Conservation (phyloP, 1,284 basidiomycete genomes). For the Puccinia brachypodii region DNA sequence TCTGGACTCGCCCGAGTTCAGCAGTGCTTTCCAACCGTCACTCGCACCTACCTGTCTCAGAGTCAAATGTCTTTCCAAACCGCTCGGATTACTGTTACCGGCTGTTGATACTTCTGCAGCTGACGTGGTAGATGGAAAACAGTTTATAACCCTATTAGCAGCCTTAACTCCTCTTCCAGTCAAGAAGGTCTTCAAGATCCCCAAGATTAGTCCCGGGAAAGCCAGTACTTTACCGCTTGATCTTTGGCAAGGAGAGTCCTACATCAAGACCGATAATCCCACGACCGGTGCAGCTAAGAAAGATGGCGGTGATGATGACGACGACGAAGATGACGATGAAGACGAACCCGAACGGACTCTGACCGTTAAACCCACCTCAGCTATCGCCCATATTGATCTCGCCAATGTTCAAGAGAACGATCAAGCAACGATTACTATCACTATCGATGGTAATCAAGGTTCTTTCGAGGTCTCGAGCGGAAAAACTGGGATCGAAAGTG, state of each 20-base stretch:
- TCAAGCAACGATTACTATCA: slow-evolving; percentile 12
- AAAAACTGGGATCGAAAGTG: slow-evolving; percentile 29
- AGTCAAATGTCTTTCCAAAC: slow-evolving; percentile 65
- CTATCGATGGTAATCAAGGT: slow-evolving; percentile 38
- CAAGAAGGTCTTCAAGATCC: slow-evolving; percentile 69
- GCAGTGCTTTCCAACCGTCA: slow-evolving; percentile 54
- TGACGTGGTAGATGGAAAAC: slow-evolving; percentile 61
- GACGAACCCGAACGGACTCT: slow-evolving; percentile 65
- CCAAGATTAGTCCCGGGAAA: slow-evolving; percentile 66
- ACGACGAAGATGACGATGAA: slow-evolving; percentile 55
- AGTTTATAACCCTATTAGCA: slow-evolving; percentile 68
- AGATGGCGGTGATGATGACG: slow-evolving; percentile 54
- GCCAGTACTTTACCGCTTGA: slow-evolving; percentile 69
- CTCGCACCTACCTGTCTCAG: slow-evolving; percentile 59
- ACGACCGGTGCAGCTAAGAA: slow-evolving; percentile 58
- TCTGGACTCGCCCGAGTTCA: slow-evolving; percentile 57
- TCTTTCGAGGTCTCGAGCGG: slow-evolving; percentile 28
- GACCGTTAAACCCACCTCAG: slow-evolving; percentile 34
- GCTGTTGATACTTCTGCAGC: slow-evolving; percentile 60
- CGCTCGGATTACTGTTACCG: slow-evolving; percentile 79
- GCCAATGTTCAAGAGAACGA: slow-evolving; percentile 28
- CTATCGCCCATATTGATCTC: slow-evolving; percentile 35
- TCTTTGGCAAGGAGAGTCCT: slow-evolving; percentile 82
- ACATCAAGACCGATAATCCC: slow-evolving; percentile 65
- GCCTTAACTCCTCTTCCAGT: slow-evolving; percentile 77